Base-by-base conservation (phyloP, 805 yeast species). In the Teunomyces tritomae region DNA sequence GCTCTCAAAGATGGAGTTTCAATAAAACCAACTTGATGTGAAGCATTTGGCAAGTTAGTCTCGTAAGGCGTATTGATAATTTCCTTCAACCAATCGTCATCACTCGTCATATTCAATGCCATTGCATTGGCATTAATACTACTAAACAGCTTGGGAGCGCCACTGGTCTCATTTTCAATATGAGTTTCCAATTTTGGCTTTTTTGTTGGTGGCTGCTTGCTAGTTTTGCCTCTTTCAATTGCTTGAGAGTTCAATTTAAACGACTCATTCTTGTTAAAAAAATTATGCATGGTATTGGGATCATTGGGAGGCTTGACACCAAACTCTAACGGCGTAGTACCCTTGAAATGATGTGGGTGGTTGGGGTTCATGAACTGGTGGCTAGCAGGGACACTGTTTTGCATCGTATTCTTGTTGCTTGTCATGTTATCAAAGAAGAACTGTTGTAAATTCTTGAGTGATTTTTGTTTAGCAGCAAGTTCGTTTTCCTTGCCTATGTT, bases 11-110 rank as follows among this genome's bases (percentile, higher is more conserved):
- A 60, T 50, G 73, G 71, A 3, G 73, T 61, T 39, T 72, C 76
- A 0, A 68, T 62, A 49, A 85, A 84, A 0, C 90, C 90, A 46
- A 85, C 78, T 46, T 78, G 79, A 51, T 83, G 81, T 50, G 74
- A 74, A 33, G 69, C 76, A 30, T 57, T 64, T 43, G 72, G 84
- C 47, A 84, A 79, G 46, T 80, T 78, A 28, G 77, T 73, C 41
- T 83, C 87, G 52, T 79, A 76, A 5, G 89, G 87, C 1, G 87
- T 80, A 46, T 74, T 81, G 43, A 86, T 79, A 55, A 87, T 84
- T 52, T 85, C 89, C 28, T 81, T 76, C 11, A 87, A 67, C 91
- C 92, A 85, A 49, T 81, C 84, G 27, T 78, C 80, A 8, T 68
- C 64, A 45, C 46, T 57, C 20, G 48, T 46, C 44, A 44, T 44